Evolutionary conservation across 768 basidiomycete genomes (phyloP).

Genomic region (Termitomyces sp.): DNA sequence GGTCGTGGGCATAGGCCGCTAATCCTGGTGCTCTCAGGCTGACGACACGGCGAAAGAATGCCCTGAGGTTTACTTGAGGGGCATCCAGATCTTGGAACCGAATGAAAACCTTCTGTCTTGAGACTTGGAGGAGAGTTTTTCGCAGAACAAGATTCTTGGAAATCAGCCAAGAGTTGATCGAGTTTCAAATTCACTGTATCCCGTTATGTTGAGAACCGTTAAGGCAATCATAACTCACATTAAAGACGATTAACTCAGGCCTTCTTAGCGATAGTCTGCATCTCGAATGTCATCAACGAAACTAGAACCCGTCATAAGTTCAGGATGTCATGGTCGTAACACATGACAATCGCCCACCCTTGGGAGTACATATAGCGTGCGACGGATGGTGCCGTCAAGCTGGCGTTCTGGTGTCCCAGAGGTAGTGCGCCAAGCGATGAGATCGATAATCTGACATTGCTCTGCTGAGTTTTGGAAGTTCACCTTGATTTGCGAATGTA

Average conservation of each 20-base stretch:
- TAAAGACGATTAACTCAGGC: slow-evolving; percentile 8
- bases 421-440: slow-evolving; percentile 5
- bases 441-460: slow-evolving; percentile 9
- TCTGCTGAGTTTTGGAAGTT: slow-evolving; percentile 5
- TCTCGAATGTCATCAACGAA: background rate
- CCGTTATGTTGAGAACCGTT: no score
- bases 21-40: no score
- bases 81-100: no score
- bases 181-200: slow-evolving; percentile 3
- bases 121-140: no score
- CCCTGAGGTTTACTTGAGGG: no score
- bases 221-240: background rate
- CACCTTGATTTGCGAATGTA: slow-evolving; percentile 5
- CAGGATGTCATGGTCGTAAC: background rate
- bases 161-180: slow-evolving; percentile 3
- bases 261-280: slow-evolving; percentile 1
- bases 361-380: background rate
- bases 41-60: no score
- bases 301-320: no score
- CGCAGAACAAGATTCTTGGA: background rate
- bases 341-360: background rate
- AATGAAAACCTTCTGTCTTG: no score
- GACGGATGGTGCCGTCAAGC: no score
- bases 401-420: background rate
- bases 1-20: no score